Conservation (phyloP, 768 basidiomycete genomes). For the Suillus americanus region DNA sequence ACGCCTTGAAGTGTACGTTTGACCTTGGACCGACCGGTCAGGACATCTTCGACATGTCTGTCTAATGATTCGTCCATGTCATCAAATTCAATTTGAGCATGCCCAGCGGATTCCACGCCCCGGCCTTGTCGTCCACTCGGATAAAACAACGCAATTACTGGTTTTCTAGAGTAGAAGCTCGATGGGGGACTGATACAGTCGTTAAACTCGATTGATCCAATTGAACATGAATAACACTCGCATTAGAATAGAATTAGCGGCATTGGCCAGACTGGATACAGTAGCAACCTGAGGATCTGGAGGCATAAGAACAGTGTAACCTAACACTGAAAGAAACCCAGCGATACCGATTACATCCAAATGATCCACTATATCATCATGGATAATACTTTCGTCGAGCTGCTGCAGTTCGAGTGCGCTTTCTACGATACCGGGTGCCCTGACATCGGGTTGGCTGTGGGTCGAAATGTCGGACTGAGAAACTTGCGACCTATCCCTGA, state of each 20-base stretch:
- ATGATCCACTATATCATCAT: conserved; percentile 82
- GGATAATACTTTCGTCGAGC: conserved; percentile 17
- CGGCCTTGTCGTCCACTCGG: conserved; percentile 15
- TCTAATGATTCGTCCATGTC: conserved; percentile 56
- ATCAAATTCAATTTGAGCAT: conserved; percentile 33
- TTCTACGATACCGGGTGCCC: conserved; percentile 41
- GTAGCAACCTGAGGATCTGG: conserved; percentile 74
- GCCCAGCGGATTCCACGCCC: conserved; percentile 27
- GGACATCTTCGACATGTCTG: conserved; percentile 75
- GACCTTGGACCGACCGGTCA: conserved; percentile 58
- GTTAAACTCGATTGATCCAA: conserved; percentile 2
- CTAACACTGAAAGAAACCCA: neutral
- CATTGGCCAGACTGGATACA: conserved; percentile 73
- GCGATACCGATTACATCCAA: conserved; percentile 72
- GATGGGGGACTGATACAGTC: conserved; percentile 56
- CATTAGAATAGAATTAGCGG: conserved; percentile 79
- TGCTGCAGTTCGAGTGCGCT: conserved; percentile 43
- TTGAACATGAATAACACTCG: conserved; percentile 23
- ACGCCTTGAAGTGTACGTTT: conserved; percentile 65
- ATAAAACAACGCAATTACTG: conserved; percentile 57
- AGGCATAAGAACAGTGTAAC: conserved; percentile 11
- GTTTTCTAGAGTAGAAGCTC: conserved; percentile 68
- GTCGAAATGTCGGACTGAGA: conserved; percentile 41
- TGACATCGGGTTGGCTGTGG: conserved; percentile 26
- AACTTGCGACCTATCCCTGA: conserved; percentile 33